A percentile compares a stretch with the other conserved stretches of the same genome.
Conservation (phyloP, 345 rosid genomes). For the Aquilaria sinensis region DNA sequence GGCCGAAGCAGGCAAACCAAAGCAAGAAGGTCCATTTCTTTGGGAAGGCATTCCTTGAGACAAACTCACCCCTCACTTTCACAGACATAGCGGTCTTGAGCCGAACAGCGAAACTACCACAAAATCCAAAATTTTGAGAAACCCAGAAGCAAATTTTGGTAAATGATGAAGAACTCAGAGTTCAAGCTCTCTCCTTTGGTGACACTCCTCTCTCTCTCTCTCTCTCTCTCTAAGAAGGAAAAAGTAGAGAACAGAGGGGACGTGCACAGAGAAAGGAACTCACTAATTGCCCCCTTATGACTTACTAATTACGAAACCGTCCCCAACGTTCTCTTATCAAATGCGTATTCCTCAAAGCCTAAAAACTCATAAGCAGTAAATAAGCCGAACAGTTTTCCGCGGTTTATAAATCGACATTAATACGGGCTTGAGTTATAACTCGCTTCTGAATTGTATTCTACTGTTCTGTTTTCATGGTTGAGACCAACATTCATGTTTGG, state of each 20-base stretch:
- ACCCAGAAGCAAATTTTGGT: neutral
- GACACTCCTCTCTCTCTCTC: conserved; percentile 3
- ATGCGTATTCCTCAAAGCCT: no score
- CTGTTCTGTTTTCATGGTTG: no score
- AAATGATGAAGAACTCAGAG: conserved; percentile 2
- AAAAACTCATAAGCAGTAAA: no score
- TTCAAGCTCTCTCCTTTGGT: conserved; percentile 3
- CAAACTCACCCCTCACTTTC: conserved; percentile 45
- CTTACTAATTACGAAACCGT: conserved; percentile 12
- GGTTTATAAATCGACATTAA: no score
- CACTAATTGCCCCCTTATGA: conserved; percentile 16
- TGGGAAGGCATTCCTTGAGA: conserved; percentile 35
- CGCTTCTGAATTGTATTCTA: no score
- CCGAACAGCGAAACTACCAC: neutral
- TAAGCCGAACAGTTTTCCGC: no score
- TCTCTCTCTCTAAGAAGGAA: neutral
- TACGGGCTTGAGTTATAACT: no score
- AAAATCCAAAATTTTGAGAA: neutral
- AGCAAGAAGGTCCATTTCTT: conserved; percentile 58
- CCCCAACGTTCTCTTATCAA: neutral
- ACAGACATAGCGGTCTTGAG: conserved; percentile 37
- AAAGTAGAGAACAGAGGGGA: conserved; percentile 3
- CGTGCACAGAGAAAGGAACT: conserved; percentile 1
- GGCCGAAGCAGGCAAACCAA: conserved; percentile 63
- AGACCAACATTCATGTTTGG: no score